Percentiles rank a stretch among this genome's conserved stretches.
These are phyloP conservation scores for Periconia digitata DNA, from an alignment of 2,329 filamentous ascomycete species.

Conservation along the genomic window DNA sequence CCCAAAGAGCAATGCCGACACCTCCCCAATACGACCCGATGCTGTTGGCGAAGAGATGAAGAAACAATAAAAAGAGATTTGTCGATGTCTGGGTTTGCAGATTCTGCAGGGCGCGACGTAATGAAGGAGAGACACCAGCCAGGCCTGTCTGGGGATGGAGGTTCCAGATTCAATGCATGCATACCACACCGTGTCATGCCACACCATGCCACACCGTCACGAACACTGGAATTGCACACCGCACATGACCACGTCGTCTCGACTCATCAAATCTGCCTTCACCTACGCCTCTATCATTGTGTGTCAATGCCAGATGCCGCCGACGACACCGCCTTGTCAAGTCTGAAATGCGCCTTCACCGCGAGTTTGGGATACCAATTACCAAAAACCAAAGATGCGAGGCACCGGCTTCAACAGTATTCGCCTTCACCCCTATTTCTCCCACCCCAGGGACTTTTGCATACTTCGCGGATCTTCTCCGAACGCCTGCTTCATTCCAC, in stretches of 20 bases:
- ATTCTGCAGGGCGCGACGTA: neutral
- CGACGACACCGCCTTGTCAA: neutral
- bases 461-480: slow-evolving; percentile 1
- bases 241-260: neutral
- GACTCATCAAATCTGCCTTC: neutral
- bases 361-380: too few species aligned
- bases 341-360: neutral
- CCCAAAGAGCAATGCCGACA: too few species aligned
- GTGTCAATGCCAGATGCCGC: neutral
- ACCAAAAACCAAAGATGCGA: neutral
- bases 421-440: neutral
- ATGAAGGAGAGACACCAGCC: neutral
- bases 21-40: too few species aligned
- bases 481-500: slow-evolving; percentile 11
- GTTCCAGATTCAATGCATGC: neutral
- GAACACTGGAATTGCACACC: neutral
- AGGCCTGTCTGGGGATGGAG: neutral
- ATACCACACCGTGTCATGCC: neutral
- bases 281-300: neutral
- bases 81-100: too few species aligned
- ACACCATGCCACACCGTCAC: neutral
- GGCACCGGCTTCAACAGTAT: neutral
- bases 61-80: too few species aligned
- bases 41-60: neutral
- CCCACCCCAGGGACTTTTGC: neutral